Percentiles rank a stretch among this genome's conserved stretches.
Evolutionary conservation across 306 rosid genomes (phyloP).

Genomic region (Quercus bicolor): DNA sequence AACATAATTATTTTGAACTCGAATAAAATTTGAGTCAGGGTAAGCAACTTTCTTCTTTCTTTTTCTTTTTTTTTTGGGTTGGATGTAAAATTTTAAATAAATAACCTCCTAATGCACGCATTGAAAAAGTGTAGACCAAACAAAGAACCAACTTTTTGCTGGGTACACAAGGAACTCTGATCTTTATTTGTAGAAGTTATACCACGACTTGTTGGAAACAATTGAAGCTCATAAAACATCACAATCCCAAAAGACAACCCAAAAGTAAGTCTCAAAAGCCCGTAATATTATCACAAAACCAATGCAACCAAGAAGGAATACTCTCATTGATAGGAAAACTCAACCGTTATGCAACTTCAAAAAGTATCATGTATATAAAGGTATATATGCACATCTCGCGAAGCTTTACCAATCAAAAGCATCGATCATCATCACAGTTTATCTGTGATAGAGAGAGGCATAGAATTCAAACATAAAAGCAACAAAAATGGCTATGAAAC

Average conservation of each 20-base stretch:
- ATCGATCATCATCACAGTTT: not conserved
- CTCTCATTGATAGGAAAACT: conserved; percentile 29
- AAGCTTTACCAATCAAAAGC: not conserved
- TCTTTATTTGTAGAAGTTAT: conserved; percentile 26
- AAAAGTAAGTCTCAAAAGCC: not conserved
- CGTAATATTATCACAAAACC: conserved; percentile 14
- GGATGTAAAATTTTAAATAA: not conserved
- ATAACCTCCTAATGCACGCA: not conserved
- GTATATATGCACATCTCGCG: not conserved
- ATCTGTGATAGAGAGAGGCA: not conserved
- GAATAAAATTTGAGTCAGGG: too few relatives aligned
- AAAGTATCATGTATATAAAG: not conserved
- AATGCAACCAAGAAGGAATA: conserved; percentile 28
- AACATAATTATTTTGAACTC: too few relatives aligned
- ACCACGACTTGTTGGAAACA: not conserved
- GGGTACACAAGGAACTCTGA: not conserved
- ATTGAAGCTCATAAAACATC: not conserved
- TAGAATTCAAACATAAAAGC: not conserved
- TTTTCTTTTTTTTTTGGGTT: not conserved
- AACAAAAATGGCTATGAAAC: conserved; percentile 38
- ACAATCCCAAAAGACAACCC: not conserved
- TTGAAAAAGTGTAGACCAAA: conserved; percentile 14
- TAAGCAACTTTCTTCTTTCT: too few relatives aligned
- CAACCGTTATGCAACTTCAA: not conserved
- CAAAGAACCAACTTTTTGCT: conserved; percentile 26